Conservation (phyloP, 228 moss, liverwort and hornwort species). For the Sphagnum magellanicum region DNA sequence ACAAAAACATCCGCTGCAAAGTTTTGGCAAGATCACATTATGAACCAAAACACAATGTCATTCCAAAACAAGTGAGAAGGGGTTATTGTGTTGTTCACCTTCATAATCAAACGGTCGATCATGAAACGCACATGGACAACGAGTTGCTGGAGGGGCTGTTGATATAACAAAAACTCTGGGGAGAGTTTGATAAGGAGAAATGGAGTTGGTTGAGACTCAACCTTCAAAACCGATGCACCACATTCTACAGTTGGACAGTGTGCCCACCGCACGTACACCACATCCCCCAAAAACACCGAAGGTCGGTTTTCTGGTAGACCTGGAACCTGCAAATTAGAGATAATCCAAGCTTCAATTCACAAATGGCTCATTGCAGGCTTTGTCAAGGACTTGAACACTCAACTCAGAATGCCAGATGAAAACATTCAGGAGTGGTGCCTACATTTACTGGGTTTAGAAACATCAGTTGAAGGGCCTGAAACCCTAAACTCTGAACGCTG, state of each 20-base stretch:
- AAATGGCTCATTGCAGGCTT: too few species aligned
- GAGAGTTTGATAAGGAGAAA: constrained; percentile 34
- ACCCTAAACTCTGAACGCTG: too few species aligned
- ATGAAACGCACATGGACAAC: constrained; percentile 57
- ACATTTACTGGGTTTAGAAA: background rate
- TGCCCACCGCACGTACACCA: constrained; percentile 52
- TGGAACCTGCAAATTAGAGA: constrained; percentile 28
- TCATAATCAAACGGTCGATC: constrained; percentile 48
- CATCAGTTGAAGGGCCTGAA: too few species aligned
- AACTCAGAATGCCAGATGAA: too few species aligned
- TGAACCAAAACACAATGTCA: too few species aligned
- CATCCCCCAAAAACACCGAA: constrained; percentile 42
- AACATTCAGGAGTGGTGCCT: too few species aligned
- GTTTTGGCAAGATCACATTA: too few species aligned
- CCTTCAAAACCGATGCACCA: constrained; percentile 44
- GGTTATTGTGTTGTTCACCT: constrained; percentile 13
- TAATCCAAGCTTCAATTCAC: too few species aligned
- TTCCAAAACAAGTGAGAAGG: too few species aligned
- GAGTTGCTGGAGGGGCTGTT: constrained; percentile 10
- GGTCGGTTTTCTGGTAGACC: constrained; percentile 71
- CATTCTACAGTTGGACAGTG: constrained; percentile 35
- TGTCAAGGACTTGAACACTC: too few species aligned
- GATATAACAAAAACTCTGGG: constrained; percentile 13
- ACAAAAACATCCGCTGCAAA: too few species aligned
- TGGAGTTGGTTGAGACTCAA: constrained; percentile 55